Percentiles rank a stretch among this genome's conserved stretches.
Conservation (phyloP, 495 filamentous ascomycete species). For the Parachaetomium inaequale region DNA sequence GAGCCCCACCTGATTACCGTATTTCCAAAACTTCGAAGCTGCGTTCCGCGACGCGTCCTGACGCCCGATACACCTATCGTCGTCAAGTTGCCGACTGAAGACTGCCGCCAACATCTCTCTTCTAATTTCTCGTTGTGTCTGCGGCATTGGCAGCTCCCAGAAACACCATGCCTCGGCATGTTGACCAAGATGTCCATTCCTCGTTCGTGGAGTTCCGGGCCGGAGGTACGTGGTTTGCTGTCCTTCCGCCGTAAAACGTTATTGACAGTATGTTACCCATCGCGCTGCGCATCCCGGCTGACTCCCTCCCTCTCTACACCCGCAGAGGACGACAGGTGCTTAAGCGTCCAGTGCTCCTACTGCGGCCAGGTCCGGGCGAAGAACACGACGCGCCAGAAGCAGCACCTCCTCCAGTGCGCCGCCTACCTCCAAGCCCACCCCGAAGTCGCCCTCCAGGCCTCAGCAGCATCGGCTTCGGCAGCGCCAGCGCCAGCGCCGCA, state of each 20-base stretch:
- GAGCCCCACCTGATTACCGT: neutral
- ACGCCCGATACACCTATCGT: neutral
- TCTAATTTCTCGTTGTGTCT: too few species aligned
- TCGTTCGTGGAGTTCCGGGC: conserved; percentile 30
- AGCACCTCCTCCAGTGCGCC: conserved; percentile 29
- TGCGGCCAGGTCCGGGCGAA: conserved; percentile 30
- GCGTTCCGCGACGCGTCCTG: neutral
- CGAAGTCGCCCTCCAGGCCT: conserved; percentile 22
- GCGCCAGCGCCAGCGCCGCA: neutral
- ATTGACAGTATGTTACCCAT: conserved; percentile 11
- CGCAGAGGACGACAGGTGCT: conserved; percentile 20
- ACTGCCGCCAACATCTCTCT: neutral
- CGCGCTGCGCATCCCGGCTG: conserved; percentile 7
- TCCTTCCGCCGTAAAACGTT: neutral
- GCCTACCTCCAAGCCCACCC: conserved; percentile 30
- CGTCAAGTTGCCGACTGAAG: too few species aligned
- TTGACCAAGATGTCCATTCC: conserved; percentile 28
- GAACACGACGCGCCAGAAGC: conserved; percentile 35
- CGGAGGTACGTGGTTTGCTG: conserved; percentile 19
- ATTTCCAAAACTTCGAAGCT: neutral
- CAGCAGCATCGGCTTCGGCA: conserved; percentile 6
- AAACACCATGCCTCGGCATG: conserved; percentile 26
- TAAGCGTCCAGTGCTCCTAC: conserved; percentile 30
- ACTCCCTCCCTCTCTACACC: conserved; percentile 1
- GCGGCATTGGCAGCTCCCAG: too few species aligned